A percentile compares a stretch with the other conserved stretches of the same genome.
Evolutionary conservation across 139 green algal genomes (phyloP).

Genomic region (Auxenochlorella protothecoides): DNA sequence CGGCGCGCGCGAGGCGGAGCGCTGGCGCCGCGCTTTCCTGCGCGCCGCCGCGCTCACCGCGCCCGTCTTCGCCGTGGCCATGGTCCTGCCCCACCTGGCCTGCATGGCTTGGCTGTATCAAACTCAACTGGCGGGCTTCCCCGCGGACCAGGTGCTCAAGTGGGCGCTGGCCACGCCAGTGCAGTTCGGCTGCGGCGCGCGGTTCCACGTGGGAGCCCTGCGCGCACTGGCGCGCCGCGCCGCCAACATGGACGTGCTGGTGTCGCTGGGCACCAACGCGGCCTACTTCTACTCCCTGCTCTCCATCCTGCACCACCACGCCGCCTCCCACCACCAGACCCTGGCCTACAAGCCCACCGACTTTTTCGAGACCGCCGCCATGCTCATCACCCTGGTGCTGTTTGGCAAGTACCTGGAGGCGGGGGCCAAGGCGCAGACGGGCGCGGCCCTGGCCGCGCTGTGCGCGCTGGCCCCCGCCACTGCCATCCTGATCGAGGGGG

Average conservation of each 20-base stretch:
- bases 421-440: constrained; percentile 51
- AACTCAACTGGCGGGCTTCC: constrained; percentile 46
- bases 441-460: constrained; percentile 59
- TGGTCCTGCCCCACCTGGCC: too few species aligned
- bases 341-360: constrained; percentile 38
- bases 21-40: too few species aligned
- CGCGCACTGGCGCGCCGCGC: constrained; percentile 29
- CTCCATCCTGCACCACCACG: constrained; percentile 56
- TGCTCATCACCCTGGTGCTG: constrained; percentile 83
- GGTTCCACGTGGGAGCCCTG: constrained; percentile 16
- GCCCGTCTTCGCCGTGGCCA: too few species aligned
- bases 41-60: too few species aligned
- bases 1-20: too few species aligned
- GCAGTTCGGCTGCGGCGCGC: constrained; percentile 27
- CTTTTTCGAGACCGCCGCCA: constrained; percentile 94
- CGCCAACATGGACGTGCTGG: constrained; percentile 98
- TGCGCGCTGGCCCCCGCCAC: constrained; percentile 57
- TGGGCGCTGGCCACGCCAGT: constrained; percentile 55
- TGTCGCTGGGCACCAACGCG: constrained; percentile 85
- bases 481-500: constrained; percentile 41
- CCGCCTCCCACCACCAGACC: constrained; percentile 23
- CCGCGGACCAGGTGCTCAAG: constrained; percentile 65
- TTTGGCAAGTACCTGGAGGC: constrained; percentile 40
- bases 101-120: too few species aligned
- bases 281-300: constrained; percentile 82